Base-by-base conservation (phyloP, 1,284 basidiomycete species). In the Pyrrhoderma lamaoense region DNA sequence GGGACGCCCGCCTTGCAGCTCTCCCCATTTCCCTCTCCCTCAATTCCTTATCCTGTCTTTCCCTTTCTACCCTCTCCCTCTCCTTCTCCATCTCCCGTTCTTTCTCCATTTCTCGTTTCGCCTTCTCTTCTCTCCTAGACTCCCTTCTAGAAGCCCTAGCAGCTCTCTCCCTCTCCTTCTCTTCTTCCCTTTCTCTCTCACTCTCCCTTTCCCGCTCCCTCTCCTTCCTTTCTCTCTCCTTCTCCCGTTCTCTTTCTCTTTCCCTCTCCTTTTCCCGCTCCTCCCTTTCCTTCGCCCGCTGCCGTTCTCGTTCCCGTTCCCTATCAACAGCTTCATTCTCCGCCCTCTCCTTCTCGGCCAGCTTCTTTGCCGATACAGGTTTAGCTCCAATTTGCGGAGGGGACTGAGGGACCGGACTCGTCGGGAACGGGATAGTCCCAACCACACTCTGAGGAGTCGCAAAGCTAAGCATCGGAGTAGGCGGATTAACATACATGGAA, bases 91-190 rank as follows among this genome's bases (percentile, higher is more conserved):
- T 22, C 16, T 51, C 49, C 21, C 22, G 42, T 35, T 51, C 43
- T 4, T 35, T 31, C 40, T 43, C 21, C 40, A 8, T 27, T 0
- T 56, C 58, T 22, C 61, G 57, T 27, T 62, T 85, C 82, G 62
- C 82, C 85, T 55, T 70, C 63, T 54, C 72, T 70, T 68, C 35
- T 60, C 60, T 59, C 77, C 73, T 19, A 64, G 11, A 65, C 23
- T 64, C 47, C 3, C 22, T 31, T 8, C 14, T 44, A n/a, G n/a
- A n/a, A n/a, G n/a, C n/a, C n/a, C n/a, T n/a, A n/a, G n/a, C n/a
- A n/a, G n/a, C 85, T 36, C 75, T 27, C 1, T 56, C 58, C 23
- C 61, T 56, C 31, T 62, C 85, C 82, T 62, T 82, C 85, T 55
- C 70, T 62, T 54, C 72, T 70, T 68, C 79, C 77, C 64, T 65